These are phyloP conservation scores for Melastoma malabathricum DNA, from an alignment of 345 rosid species.

Conservation along the genomic window DNA sequence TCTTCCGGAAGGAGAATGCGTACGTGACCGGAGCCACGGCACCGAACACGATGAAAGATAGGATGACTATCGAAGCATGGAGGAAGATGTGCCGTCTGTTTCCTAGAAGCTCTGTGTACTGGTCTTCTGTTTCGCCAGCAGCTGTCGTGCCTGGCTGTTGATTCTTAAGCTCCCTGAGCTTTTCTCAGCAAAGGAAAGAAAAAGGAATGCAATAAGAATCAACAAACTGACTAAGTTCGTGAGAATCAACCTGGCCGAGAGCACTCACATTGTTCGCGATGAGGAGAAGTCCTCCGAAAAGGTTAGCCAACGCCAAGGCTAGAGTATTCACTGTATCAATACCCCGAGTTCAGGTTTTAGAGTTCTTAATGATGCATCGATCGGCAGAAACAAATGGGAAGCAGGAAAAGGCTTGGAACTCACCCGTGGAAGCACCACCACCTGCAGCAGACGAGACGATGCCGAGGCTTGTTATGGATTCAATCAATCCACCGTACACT, in stretches of 20 bases:
- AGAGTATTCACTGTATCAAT: slow-evolving; percentile 52
- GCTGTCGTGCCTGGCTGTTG: slow-evolving; percentile 16
- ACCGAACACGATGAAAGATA: slow-evolving; percentile 53
- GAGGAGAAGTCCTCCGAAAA: slow-evolving; percentile 60
- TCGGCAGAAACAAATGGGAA: too few species aligned
- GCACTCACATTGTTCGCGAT: slow-evolving; percentile 51
- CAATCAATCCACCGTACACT: slow-evolving; percentile 73
- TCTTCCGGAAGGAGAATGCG: slow-evolving; percentile 39
- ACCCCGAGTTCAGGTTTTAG: neutral
- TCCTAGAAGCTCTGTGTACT: slow-evolving; percentile 50
- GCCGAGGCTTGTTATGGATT: slow-evolving; percentile 64
- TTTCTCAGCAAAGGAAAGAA: slow-evolving; percentile 8
- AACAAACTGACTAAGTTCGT: neutral
- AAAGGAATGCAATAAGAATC: neutral
- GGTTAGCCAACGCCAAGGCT: slow-evolving; percentile 71
- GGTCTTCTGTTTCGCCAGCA: slow-evolving; percentile 22
- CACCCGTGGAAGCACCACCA: slow-evolving; percentile 59
- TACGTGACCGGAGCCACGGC: slow-evolving; percentile 46
- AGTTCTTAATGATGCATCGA: too few species aligned
- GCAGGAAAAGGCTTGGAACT: slow-evolving; percentile 15
- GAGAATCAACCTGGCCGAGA: neutral
- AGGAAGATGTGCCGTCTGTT: slow-evolving; percentile 29
- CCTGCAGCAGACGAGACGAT: slow-evolving; percentile 86
- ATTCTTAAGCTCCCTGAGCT: slow-evolving; percentile 52
- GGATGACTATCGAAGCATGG: slow-evolving; percentile 35